Conservation (phyloP, 371 early-diverging fungal genomes). For the Mucor sp. region DNA sequence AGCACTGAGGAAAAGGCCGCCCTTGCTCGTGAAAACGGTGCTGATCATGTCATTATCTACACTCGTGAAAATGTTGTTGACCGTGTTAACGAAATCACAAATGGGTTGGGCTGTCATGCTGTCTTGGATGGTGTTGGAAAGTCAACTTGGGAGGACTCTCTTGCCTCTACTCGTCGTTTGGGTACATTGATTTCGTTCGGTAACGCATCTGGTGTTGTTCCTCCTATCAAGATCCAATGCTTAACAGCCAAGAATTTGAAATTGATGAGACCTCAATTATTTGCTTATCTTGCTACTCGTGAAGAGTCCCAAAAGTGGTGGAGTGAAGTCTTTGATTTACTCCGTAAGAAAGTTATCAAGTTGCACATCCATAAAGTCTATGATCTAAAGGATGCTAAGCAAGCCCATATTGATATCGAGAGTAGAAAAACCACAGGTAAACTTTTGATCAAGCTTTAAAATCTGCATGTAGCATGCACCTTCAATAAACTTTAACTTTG, state of each 20-base stretch:
- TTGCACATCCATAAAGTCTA: constrained; percentile 76
- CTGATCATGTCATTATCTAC: constrained; percentile 80
- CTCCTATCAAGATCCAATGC: constrained; percentile 67
- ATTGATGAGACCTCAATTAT: constrained; percentile 81
- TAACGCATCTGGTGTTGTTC: constrained; percentile 88
- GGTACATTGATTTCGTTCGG: constrained; percentile 92
- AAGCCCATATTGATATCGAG: constrained; percentile 85
- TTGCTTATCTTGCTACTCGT: constrained; percentile 66
- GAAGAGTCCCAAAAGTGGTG: constrained; percentile 72
- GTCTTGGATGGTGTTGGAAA: constrained; percentile 95
- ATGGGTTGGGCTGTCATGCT: constrained; percentile 79
- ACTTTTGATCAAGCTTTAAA: constrained; percentile 59
- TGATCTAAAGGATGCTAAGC: constrained; percentile 68
- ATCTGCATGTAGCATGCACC: not conserved
- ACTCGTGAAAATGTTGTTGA: constrained; percentile 63
- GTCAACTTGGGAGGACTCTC: constrained; percentile 78
- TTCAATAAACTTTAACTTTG: not conserved
- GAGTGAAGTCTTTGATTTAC: constrained; percentile 59
- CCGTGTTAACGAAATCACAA: constrained; percentile 77
- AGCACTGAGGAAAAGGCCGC: constrained; percentile 83
- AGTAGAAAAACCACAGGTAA: constrained; percentile 79
- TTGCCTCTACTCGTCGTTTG: constrained; percentile 72
- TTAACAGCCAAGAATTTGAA: constrained; percentile 73
- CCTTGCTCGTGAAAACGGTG: constrained; percentile 73
- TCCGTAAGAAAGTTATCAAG: constrained; percentile 58